Conservation (phyloP, 768 basidiomycete genomes). For the Podaxis sp. region DNA sequence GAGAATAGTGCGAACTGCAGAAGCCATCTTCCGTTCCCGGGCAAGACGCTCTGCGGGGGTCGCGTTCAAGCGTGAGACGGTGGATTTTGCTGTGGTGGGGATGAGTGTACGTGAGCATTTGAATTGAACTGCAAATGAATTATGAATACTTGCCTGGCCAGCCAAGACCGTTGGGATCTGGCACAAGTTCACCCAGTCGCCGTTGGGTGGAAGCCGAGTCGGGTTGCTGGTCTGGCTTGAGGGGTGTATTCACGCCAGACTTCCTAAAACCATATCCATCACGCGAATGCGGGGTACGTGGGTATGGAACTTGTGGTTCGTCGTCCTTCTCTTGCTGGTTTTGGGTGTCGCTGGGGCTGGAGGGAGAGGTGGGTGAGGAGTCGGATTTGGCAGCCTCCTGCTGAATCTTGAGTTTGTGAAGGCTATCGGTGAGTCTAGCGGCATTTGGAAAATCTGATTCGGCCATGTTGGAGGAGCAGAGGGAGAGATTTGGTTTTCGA, state of each 20-base stretch:
- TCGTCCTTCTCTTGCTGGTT: constrained; percentile 11
- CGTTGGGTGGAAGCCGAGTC: constrained; percentile 24
- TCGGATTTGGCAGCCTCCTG: constrained; percentile 17
- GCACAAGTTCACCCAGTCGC: constrained; percentile 32
- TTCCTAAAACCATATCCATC: constrained; percentile 85
- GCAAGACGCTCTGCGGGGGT: constrained; percentile 68
- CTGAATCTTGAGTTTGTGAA: constrained; percentile 45
- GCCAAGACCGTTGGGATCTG: constrained; percentile 76
- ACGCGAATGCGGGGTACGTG: constrained; percentile 38
- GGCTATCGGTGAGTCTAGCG: constrained; percentile 40
- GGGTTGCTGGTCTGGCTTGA: constrained; percentile 39
- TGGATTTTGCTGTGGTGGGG: constrained; percentile 73
- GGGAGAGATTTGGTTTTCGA: neutral
- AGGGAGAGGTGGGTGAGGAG: constrained; percentile 11
- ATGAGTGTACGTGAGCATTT: constrained; percentile 1
- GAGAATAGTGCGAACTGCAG: constrained; percentile 86
- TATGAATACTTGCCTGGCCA: constrained; percentile 73
- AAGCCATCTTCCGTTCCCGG: constrained; percentile 74
- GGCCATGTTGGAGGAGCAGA: neutral
- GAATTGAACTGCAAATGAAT: neutral
- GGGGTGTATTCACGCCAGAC: constrained; percentile 68
- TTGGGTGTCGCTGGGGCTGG: constrained; percentile 1
- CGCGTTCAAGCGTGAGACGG: constrained; percentile 79
- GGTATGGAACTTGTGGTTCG: neutral
- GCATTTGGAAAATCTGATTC: constrained; percentile 5